Evolutionary conservation across 371 early-diverging fungal species (phyloP).

Genomic region (Nematocida sp.): DNA sequence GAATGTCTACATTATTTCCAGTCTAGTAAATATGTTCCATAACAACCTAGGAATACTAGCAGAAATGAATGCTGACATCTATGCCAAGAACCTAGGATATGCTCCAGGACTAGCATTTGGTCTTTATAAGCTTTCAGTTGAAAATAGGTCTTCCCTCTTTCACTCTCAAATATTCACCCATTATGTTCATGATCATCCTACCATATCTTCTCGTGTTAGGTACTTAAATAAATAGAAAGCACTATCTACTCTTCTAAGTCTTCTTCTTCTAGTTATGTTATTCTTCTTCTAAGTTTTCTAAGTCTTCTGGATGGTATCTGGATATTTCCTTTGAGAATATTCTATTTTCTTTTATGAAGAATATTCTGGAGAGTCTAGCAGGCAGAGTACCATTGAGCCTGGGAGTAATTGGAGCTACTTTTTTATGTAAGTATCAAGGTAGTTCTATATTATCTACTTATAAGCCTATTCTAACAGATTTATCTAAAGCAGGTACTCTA

Average conservation of each 20-base stretch:
- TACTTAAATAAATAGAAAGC: conserved; percentile 55
- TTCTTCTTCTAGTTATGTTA: too few relatives aligned
- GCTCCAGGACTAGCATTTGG: conserved; percentile 50
- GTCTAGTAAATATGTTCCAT: conserved; percentile 55
- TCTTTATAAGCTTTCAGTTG: conserved; percentile 58
- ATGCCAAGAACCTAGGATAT: conserved; percentile 61
- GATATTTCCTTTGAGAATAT: background rate
- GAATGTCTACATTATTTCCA: conserved; percentile 54
- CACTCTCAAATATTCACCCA: conserved; percentile 61
- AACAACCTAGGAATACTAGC: conserved; percentile 62
- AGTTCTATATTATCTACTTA: conserved; percentile 22
- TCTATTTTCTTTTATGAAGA: conserved; percentile 13
- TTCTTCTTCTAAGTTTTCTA: too few relatives aligned
- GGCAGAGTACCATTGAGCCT: background rate
- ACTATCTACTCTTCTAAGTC: too few relatives aligned
- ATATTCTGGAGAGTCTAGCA: background rate
- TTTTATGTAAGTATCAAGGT: background rate
- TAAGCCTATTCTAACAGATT: conserved; percentile 12
- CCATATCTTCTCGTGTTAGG: conserved; percentile 59
- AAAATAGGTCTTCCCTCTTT: conserved; percentile 39
- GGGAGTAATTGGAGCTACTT: background rate
- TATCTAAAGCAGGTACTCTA: conserved; percentile 3
- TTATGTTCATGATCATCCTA: conserved; percentile 62
- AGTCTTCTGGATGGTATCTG: too few relatives aligned
- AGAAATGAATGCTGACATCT: conserved; percentile 63